Conservation (phyloP, 2,329 filamentous ascomycete species). For the Colletotrichum echinochloae region DNA sequence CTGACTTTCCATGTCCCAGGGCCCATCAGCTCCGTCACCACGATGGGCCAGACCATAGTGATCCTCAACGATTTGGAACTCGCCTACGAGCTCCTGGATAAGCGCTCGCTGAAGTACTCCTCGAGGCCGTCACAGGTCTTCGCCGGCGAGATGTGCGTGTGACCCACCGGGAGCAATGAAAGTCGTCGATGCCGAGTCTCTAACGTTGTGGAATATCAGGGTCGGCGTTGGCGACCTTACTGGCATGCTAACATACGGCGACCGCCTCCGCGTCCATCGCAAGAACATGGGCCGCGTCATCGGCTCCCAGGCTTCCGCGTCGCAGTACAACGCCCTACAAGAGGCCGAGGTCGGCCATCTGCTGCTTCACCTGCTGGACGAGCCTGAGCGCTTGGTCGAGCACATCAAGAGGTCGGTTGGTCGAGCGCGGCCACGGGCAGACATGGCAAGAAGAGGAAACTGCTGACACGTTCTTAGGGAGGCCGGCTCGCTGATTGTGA, state of each 20-base stretch:
- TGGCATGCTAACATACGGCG: conserved; percentile 51
- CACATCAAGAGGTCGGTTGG: conserved; percentile 57
- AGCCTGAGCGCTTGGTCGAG: conserved; percentile 51
- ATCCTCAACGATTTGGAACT: conserved; percentile 53
- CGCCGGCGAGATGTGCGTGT: conserved; percentile 51
- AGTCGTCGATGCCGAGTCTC: neutral
- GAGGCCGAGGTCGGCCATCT: conserved; percentile 59
- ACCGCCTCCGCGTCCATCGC: conserved; percentile 55
- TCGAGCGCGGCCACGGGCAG: neutral
- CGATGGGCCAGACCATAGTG: conserved; percentile 55
- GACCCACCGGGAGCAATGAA: fast-evolving
- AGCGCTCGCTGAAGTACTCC: conserved; percentile 48
- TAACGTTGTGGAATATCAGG: neutral
- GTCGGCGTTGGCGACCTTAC: conserved; percentile 54
- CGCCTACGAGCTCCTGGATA: conserved; percentile 54
- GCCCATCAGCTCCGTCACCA: conserved; percentile 50
- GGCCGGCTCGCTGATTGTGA: conserved; percentile 37
- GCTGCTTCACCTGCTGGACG: conserved; percentile 54
- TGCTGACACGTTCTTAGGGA: conserved; percentile 8
- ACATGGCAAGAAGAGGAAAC: no score
- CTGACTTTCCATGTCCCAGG: conserved; percentile 26
- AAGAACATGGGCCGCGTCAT: conserved; percentile 59
- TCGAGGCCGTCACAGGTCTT: conserved; percentile 50
- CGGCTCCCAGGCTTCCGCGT: conserved; percentile 54
- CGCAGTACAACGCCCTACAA: conserved; percentile 56